Base-by-base conservation (phyloP, 2,329 filamentous ascomycete species). In the Alternaria novae-zelandiae region DNA sequence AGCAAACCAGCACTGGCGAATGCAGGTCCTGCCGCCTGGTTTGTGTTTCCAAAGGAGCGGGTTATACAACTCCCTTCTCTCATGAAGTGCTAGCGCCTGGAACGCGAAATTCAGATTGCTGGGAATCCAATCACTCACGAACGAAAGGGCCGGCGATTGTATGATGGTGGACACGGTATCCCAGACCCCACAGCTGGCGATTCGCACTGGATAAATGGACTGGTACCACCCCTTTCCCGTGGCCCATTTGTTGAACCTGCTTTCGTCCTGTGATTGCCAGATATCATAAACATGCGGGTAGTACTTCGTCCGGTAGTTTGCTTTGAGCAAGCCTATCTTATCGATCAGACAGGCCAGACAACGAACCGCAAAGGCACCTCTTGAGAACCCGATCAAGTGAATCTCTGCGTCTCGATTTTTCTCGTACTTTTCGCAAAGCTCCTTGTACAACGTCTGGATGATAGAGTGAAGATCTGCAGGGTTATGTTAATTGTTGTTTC, bases 401-500 rank as follows among this genome's bases (percentile, higher is more conserved):
- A 36, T 36, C 7, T 36, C 32, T 4, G 32, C 30, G 2, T 2
- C 30, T 0, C 0, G 0, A 36, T 36, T 36, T 0, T 15, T 5
- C 1, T 36, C 13, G 3, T 36, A 5, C 1, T 36, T 36, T 4
- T 1, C 30, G 13, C 32, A 36, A 4, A 36, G 32, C 7, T n/a
- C 15, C 0, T 1, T 0, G 32, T 36, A 36, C 32, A 36, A 0
- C 4, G 0, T 1, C 0, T 5, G 32, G 2, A 36, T 36, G 15
- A 5, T 15, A 0, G 13, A 8, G 7, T n/a, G 4, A 0, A 36
- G 4, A 36, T 36, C 32, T 36, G 13, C 15, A n/a, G n/a, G n/a
- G n/a, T n/a, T n/a, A n/a, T n/a, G n/a, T n/a, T n/a, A n/a, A n/a
- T n/a, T n/a, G n/a, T n/a, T n/a, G n/a, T n/a, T n/a, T n/a, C n/a